Evolutionary conservation across 2,329 filamentous ascomycete genomes (phyloP), one percentile per base, ranked within the genome.

Genomic region (Orbilia oligospora): DNA sequence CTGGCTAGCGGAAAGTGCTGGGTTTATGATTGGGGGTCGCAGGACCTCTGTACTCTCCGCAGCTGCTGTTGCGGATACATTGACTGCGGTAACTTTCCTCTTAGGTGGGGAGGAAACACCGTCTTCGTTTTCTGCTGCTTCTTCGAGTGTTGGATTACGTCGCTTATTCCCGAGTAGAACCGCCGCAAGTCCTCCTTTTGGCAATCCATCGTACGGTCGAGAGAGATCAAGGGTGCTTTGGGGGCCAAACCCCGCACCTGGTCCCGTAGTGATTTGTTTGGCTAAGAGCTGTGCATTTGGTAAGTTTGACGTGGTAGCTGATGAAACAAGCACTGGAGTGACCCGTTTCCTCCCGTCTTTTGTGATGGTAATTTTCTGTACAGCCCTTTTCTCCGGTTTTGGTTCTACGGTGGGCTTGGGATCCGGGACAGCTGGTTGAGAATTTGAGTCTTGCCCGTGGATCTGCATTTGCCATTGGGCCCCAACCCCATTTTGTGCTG

Each of bases 281-380:
- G 73, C 58, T 10, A 82, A 63, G 48, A 82, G 81, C 36, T 82
- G 81, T 5, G 81, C 81, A 30, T 82, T 82, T 14, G 81, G 81
- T 14, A 82, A 78, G 48, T 82, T 82, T 49, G 81, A 82, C 27
- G 69, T 71, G 2, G 69, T 72, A 5, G 76, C 46, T 14, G 93
- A 94, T 0, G 95, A 97, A 5, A 99, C 93, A 12, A 99, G 87
- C 80, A 99, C 87, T 0, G 96, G 96, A 3, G 94, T 93, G 70
- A 99, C 95, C 69, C 96, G 90, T 86, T 99, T 99, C 86, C 96
- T 98, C 33, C 96, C 96, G 81, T 99, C 95, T 84, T 97, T 98
- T 0, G 93, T 97, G 77, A 97, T 91, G 0, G 95, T 97, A 2
- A 98, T 94, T 66, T 96, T 89, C 80, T 95, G 93, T 80, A 89